phyloP scores from a whole-genome alignment of 345 rosid genomes.

The Gossypium anomalum region DNA sequence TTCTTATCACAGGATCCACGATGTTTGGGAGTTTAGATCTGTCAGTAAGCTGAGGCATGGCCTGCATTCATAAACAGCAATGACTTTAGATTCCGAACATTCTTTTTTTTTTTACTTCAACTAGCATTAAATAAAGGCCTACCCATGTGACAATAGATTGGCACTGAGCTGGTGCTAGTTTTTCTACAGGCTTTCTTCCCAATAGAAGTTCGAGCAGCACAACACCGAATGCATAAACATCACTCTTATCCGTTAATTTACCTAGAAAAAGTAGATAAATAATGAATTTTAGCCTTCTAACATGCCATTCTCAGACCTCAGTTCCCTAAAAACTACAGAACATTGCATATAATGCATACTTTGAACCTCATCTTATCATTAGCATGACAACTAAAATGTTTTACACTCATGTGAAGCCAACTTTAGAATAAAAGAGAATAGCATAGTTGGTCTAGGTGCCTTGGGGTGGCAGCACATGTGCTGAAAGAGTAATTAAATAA shows the following conservation, averaged over 20 bases:
- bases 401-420: background rate
- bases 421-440: background rate
- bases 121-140: constrained; percentile 21
- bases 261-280: constrained; percentile 33
- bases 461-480: constrained; percentile 26
- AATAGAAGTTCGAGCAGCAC: constrained; percentile 90
- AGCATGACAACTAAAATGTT: background rate
- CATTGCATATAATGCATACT: background rate
- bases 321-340: background rate
- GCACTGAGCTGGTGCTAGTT: constrained; percentile 75
- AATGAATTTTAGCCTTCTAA: background rate
- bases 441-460: background rate
- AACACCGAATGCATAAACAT: constrained; percentile 90
- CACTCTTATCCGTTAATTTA: constrained; percentile 86
- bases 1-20: constrained; percentile 70
- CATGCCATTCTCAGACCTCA: background rate
- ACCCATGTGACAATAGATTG: constrained; percentile 96
- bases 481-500: constrained; percentile 8
- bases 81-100: background rate
- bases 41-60: constrained; percentile 96
- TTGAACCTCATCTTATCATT: background rate
- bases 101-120: background rate
- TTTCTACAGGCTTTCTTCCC: constrained; percentile 80
- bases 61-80: constrained; percentile 42
- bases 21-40: constrained; percentile 79